phyloP scores from a whole-genome alignment of 1,139 yeast genomes.

The Schwanniomyces etchellsii region DNA sequence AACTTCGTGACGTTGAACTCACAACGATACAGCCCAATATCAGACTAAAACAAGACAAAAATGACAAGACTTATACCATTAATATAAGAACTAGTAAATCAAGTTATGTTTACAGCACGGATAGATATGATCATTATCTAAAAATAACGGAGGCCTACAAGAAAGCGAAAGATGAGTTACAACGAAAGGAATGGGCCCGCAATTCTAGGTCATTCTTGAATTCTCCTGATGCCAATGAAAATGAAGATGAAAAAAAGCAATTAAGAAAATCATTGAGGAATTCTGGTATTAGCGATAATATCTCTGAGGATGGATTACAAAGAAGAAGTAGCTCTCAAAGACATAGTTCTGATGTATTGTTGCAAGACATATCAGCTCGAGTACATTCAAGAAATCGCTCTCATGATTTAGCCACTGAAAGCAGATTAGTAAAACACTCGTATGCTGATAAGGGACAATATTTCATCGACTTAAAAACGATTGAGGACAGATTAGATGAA shows the following conservation, averaged over 20 bases:
- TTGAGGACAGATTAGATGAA: constrained; percentile 62
- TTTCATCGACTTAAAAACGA: constrained; percentile 41
- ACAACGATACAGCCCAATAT: constrained; percentile 24
- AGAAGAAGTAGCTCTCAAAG: constrained; percentile 26
- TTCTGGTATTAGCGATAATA: constrained; percentile 25
- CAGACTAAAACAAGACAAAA: constrained; percentile 14
- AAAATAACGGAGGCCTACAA: constrained; percentile 55
- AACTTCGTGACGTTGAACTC: constrained; percentile 58
- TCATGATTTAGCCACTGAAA: constrained; percentile 31
- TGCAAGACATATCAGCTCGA: constrained; percentile 50
- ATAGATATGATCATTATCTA: constrained; percentile 53
- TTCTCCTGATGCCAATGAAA: constrained; percentile 13
- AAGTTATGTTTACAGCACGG: constrained; percentile 61
- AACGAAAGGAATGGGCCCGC: constrained; percentile 42
- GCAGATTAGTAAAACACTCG: constrained; percentile 5
- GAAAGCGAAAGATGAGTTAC: constrained; percentile 59
- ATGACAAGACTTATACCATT: constrained; percentile 32
- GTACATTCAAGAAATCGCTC: constrained; percentile 54
- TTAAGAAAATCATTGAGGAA: constrained; percentile 36
- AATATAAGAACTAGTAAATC: constrained; percentile 44
- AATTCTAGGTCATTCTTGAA: constrained; percentile 18
- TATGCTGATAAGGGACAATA: constrained; percentile 22
- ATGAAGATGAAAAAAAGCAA: constrained; percentile 34
- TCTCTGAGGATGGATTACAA: constrained; percentile 22
- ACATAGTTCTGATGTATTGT: constrained; percentile 32